Base-by-base conservation (phyloP, 306 rosid genomes). In the Nissolia schottii region DNA sequence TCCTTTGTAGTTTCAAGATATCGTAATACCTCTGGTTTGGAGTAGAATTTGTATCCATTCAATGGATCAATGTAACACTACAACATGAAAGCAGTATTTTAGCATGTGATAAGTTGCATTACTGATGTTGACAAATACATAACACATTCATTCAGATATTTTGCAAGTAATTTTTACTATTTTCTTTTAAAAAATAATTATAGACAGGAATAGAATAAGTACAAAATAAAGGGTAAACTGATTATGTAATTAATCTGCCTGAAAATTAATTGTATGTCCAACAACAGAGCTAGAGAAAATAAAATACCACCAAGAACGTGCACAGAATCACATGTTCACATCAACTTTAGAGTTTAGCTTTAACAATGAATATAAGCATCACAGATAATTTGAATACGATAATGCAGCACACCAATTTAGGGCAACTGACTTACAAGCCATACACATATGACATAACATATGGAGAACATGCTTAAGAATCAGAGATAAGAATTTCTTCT, bases 21-120 rank as follows among this genome's bases (percentile, higher is more conserved):
- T 40, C 90, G 93, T 31, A 88, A 75, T 22, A 93, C 97, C 81
- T 85, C 89, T 34, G 93, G 92, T 76, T 88, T 93, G 74, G 98
- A 93, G 88, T 84, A 93, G 83, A 88, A 93, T 78, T 67, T 93
- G 83, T 45, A 28, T 73, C 77, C 81, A 9, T 68, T 80, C 18
- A 62, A 68, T n/a, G 96, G 93, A 77, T 93, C 87, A 73, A 83
- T 68, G 79, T 84, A 93, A 80, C 89, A 84, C 98, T 90, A 86
- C 80, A 85, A 79, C 72, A 78, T 43, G 49, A 69, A 53, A 62
- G 28, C 61, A 77, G 34, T 31, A 57, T 58, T 34, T 46, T 48
- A 32, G 70, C 40, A 67, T 71, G 63, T 4, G 40, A 54, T 75
- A 48, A 58, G 54, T 64, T 49, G 10, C 56, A 40, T 58, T 18